phyloP scores from a whole-genome alignment of 352 stramenopile species.

The Phytophthora citrophthora region DNA sequence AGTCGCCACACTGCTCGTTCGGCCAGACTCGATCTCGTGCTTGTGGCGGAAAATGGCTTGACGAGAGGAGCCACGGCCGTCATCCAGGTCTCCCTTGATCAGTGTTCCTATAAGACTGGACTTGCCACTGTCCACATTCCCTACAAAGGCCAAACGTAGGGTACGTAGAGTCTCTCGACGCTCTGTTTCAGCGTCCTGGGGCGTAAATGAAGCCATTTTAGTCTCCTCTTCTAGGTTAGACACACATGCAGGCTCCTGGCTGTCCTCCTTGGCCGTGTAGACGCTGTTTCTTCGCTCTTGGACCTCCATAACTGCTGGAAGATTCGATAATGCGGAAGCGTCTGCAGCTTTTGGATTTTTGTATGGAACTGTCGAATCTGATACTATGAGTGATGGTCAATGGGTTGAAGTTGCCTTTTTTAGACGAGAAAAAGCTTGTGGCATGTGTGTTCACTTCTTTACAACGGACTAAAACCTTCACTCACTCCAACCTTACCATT shows the following conservation, averaged over 20 bases:
- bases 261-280: neutral
- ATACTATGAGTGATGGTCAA: slow-evolving; percentile 23
- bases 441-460: neutral
- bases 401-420: slow-evolving; percentile 27
- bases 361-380: slow-evolving; percentile 16
- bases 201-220: neutral
- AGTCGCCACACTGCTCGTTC: slow-evolving; percentile 84
- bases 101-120: slow-evolving; percentile 94
- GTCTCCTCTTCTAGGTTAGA: slow-evolving; percentile 17
- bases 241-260: neutral
- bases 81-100: slow-evolving; percentile 96
- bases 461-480: slow-evolving; percentile 8
- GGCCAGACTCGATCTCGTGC: slow-evolving; percentile 83
- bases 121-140: slow-evolving; percentile 94
- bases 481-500: neutral
- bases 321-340: slow-evolving; percentile 1
- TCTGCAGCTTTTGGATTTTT: slow-evolving; percentile 16
- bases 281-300: slow-evolving; percentile 24
- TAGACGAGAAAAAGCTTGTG: slow-evolving; percentile 22
- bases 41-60: slow-evolving; percentile 90
- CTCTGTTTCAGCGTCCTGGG: slow-evolving; percentile 29
- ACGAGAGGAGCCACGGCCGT: slow-evolving; percentile 91
- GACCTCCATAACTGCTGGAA: slow-evolving; percentile 23
- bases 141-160: slow-evolving; percentile 89
- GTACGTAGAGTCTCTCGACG: slow-evolving; percentile 62